Evolutionary conservation across 2,329 filamentous ascomycete genomes (phyloP).

Genomic region (Meredithiella fracta): DNA sequence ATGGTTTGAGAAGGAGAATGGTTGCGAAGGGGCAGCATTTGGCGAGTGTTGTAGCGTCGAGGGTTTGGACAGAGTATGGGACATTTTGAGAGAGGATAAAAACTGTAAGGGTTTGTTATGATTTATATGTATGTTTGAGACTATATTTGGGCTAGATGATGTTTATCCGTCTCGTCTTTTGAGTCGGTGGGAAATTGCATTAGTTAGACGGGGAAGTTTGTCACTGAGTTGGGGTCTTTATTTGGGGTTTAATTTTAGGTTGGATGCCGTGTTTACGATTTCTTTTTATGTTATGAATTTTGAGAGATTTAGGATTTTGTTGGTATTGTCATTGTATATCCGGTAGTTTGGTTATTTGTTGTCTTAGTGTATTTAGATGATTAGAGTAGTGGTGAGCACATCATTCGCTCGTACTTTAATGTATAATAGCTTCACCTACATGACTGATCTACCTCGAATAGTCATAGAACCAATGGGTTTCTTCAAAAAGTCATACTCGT

Average conservation of each 20-base stretch:
- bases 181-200: background rate
- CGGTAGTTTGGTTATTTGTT: too few species aligned
- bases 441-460: too few species aligned
- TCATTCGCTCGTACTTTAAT: too few species aligned
- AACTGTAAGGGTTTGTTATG: background rate
- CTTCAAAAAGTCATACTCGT: too few species aligned
- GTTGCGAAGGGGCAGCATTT: conserved; percentile 27
- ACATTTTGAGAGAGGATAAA: conserved; percentile 2
- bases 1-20: conserved; percentile 27
- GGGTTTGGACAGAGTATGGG: conserved; percentile 20
- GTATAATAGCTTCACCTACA: too few species aligned
- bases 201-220: too few species aligned
- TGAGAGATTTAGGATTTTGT: too few species aligned
- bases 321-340: too few species aligned
- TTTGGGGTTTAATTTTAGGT: background rate
- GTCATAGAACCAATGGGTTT: too few species aligned
- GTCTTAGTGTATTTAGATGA: too few species aligned
- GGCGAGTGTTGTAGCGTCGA: conserved; percentile 24
- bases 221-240: background rate
- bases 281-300: background rate
- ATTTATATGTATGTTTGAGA: background rate
- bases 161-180: background rate
- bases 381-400: too few species aligned
- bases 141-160: background rate
- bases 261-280: background rate